Base-by-base conservation (phyloP, 1,139 yeast genomes). In the Saccharomyces hybrid region DNA sequence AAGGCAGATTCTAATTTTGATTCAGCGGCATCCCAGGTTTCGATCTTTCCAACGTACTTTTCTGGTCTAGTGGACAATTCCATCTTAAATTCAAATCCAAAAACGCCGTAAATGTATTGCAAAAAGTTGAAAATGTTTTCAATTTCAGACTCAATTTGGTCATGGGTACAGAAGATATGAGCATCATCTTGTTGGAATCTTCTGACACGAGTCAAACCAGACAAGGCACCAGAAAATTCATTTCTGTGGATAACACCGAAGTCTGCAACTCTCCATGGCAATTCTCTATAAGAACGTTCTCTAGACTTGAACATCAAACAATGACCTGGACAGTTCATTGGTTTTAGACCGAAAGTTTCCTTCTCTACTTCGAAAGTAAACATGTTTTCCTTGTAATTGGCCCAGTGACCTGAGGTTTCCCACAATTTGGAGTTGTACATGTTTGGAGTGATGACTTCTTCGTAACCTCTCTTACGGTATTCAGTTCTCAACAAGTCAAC, bases 381-480 rank as follows among this genome's bases (percentile, higher is more conserved):
- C 98, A 93, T 93, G 71, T 93, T 89, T 70, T 93, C 97, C 71
- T 89, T 86, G 75, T 93, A 93, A 75, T 93, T 91, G 51, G 81
- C 96, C 98, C 98, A 93, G 73, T 93, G 99, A 62, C 99, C 99
- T 25, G 97, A 90, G 55, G 93, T 86, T 76, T 90, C 95, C 99
- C 99, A 93, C 66, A 93, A 81, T 72, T 89, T 89, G 61, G 96
- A 75, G 75, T 90, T 90, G 80, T 81, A 93, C 96, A 93, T 90
- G 75, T 93, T 91, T 64, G 99, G 99, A 61, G 98, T 90, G 70
- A 93, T 91, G 61, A 93, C 98, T 78, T 93, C 99, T 62, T 93
- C 97, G 71, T 86, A 93, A 47, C 97, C 98, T 75, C 97, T 86
- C 73, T 79, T 82, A 70, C 86, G 83, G 76, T 91, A 91, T 76